These are phyloP conservation scores for Salix exigua DNA, from an alignment of 345 rosid genomes.

Conservation along the genomic window DNA sequence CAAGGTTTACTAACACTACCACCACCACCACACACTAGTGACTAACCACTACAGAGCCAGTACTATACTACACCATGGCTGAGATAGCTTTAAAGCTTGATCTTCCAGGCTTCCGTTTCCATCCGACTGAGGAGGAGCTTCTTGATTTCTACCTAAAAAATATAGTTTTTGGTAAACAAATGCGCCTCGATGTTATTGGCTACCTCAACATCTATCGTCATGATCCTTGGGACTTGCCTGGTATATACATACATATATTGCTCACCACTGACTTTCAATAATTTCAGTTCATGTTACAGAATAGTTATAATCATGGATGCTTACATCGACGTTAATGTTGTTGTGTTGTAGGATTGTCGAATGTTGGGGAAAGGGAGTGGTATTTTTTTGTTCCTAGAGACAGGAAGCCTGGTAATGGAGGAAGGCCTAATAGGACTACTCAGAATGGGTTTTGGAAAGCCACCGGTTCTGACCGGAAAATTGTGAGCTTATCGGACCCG, in stretches of 20 bases:
- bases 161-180: slow-evolving; percentile 48
- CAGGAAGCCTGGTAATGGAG: slow-evolving; percentile 77
- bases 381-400: slow-evolving; percentile 91
- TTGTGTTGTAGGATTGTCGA: slow-evolving; percentile 49
- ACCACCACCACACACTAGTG: background rate
- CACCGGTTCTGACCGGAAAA: slow-evolving; percentile 86
- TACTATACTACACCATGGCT: slow-evolving; percentile 12
- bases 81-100: slow-evolving; percentile 37
- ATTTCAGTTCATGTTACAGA: background rate
- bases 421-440: slow-evolving; percentile 85
- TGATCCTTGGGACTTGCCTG: slow-evolving; percentile 80
- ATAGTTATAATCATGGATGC: background rate
- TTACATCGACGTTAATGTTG: background rate
- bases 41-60: background rate
- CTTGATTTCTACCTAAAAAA: slow-evolving; percentile 78
- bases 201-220: slow-evolving; percentile 66
- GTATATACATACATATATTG: slow-evolving; percentile 23
- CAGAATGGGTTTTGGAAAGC: slow-evolving; percentile 94
- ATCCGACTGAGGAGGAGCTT: slow-evolving; percentile 91
- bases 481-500: slow-evolving; percentile 57
- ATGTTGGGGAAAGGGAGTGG: slow-evolving; percentile 89
- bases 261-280: background rate
- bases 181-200: slow-evolving; percentile 53
- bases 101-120: slow-evolving; percentile 91
- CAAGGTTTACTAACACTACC: background rate